phyloP scores from a whole-genome alignment of 306 rosid genomes.

The Heteromeles arbutifolia region DNA sequence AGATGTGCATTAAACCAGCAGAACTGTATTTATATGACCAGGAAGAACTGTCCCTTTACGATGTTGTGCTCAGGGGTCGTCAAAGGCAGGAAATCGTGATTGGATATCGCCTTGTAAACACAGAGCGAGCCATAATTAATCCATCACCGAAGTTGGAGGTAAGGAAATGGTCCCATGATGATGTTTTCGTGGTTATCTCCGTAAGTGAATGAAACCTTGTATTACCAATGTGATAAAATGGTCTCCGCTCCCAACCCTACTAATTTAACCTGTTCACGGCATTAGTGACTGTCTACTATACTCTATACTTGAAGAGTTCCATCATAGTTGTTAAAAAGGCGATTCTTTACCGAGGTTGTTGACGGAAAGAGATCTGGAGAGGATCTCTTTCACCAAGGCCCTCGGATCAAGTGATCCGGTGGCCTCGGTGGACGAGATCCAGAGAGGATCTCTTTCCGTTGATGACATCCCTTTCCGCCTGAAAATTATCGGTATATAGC shows the following conservation, averaged over 20 bases:
- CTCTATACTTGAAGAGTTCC: not conserved
- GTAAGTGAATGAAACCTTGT: constrained; percentile 34
- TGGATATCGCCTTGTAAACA: constrained; percentile 60
- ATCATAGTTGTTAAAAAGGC: not conserved
- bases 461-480: constrained; percentile 8
- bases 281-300: not conserved
- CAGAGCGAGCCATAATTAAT: constrained; percentile 78
- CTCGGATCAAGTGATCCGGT: too few relatives aligned
- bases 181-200: constrained; percentile 79
- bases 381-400: too few relatives aligned
- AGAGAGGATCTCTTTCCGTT: not conserved
- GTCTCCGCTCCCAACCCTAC: not conserved
- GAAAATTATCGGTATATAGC: not conserved
- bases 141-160: constrained; percentile 54
- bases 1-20: constrained; percentile 87
- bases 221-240: not conserved
- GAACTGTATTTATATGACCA: constrained; percentile 88
- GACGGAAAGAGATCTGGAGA: too few relatives aligned
- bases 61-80: constrained; percentile 84
- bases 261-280: not conserved
- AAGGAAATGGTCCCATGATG: constrained; percentile 83
- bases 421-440: too few relatives aligned
- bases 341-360: not conserved
- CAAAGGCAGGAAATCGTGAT: constrained; percentile 76
- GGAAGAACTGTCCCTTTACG: constrained; percentile 80